Evolutionary conservation across 441 rosid species (phyloP).

Genomic region (Viola pubescens): DNA sequence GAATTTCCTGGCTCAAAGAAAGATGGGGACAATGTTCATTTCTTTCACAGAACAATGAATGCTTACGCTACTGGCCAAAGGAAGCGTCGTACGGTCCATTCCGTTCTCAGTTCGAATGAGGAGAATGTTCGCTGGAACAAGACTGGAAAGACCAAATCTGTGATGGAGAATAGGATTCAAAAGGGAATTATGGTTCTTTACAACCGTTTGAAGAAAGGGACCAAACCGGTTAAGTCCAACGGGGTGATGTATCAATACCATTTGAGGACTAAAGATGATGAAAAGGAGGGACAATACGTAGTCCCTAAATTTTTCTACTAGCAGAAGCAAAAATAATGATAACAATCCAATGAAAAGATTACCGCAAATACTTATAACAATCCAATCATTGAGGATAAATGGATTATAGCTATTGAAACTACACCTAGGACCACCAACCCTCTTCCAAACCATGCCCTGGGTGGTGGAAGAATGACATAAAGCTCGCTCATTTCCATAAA

Average conservation of each 20-base stretch:
- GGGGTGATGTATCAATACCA: conserved; percentile 96
- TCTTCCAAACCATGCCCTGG: conserved; percentile 57
- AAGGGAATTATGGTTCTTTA: conserved; percentile 92
- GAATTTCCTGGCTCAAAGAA: conserved; percentile 86
- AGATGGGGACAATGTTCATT: conserved; percentile 76
- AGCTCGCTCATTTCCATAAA: no score
- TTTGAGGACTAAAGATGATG: conserved; percentile 70
- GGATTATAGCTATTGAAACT: conserved; percentile 29
- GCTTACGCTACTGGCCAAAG: conserved; percentile 89
- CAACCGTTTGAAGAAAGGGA: conserved; percentile 55
- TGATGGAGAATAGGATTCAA: conserved; percentile 49
- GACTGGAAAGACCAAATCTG: conserved; percentile 77
- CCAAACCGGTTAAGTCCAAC: conserved; percentile 60
- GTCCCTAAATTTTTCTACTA: conserved; percentile 71
- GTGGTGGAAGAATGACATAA: no score
- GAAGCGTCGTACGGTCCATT: conserved; percentile 77
- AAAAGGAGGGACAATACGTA: conserved; percentile 63
- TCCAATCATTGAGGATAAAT: conserved; percentile 25
- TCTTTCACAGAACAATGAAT: conserved; percentile 67
- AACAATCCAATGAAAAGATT: conserved; percentile 27
- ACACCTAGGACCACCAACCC: conserved; percentile 66
- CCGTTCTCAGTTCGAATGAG: conserved; percentile 26
- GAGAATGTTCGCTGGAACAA: conserved; percentile 94
- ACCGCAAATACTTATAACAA: conserved; percentile 24
- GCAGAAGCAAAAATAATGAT: conserved; percentile 36